Evolutionary conservation across 176 grass and related monocot species (phyloP).

Genomic region (Aegilops sharonensis): DNA sequence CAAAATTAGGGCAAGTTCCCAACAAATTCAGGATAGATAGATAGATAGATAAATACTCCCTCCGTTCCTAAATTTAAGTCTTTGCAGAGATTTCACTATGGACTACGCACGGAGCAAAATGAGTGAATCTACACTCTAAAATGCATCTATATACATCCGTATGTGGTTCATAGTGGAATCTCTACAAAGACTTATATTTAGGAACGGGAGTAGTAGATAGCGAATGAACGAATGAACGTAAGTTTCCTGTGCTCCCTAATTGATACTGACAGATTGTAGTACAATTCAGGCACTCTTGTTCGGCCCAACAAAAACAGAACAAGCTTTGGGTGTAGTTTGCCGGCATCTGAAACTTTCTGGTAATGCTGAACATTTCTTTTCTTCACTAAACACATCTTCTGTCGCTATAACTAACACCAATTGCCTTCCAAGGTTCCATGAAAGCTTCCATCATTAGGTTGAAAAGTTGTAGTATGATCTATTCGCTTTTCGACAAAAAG

Average conservation of each 20-base stretch:
- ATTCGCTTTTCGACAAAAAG: not conserved
- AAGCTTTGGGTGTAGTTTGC: constrained; percentile 1
- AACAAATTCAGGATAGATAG: constrained; percentile 8
- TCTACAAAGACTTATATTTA: too few species aligned
- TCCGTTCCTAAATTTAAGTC: too few species aligned
- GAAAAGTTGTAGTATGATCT: not conserved
- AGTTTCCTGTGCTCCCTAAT: not conserved
- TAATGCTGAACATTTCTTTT: constrained; percentile 7
- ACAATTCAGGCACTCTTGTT: not conserved
- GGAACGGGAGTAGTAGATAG: too few species aligned
- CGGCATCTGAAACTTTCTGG: not conserved
- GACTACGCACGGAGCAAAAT: too few species aligned
- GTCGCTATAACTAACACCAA: not conserved
- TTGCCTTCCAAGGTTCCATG: not conserved
- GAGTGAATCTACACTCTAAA: too few species aligned
- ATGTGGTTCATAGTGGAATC: too few species aligned
- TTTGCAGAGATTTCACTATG: too few species aligned
- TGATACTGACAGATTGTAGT: not conserved
- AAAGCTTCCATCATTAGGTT: not conserved
- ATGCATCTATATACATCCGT: too few species aligned
- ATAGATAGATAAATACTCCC: not conserved
- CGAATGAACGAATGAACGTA: not conserved
- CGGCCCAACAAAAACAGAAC: not conserved
- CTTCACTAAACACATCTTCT: not conserved
- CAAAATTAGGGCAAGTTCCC: constrained; percentile 3